Percentiles rank a stretch among this genome's conserved stretches.
Conservation (phyloP, 1,284 basidiomycete genomes). For the Ustilago curta region DNA sequence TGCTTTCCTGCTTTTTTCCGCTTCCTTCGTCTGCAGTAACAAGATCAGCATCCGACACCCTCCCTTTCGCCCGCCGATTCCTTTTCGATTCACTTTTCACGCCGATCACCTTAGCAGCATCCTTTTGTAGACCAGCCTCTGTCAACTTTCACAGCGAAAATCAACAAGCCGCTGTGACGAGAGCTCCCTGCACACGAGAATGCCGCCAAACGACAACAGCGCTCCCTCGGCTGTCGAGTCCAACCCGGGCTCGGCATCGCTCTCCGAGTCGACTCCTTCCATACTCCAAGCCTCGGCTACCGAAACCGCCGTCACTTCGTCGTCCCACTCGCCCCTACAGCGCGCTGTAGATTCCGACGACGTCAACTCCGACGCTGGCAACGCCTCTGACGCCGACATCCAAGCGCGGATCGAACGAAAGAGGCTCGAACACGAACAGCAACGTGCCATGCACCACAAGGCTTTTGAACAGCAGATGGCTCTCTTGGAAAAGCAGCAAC, state of each 20-base stretch:
- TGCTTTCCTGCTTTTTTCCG: background rate
- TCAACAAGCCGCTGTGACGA: background rate
- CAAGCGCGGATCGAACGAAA: slow-evolving; percentile 56
- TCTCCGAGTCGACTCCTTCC: slow-evolving; percentile 49
- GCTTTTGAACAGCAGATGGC: slow-evolving; percentile 60
- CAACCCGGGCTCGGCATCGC: slow-evolving; percentile 35
- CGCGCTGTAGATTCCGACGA: slow-evolving; percentile 20
- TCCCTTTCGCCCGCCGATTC: no score
- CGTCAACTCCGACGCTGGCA: slow-evolving; percentile 5
- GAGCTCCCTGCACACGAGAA: slow-evolving; percentile 1
- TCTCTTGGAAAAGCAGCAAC: slow-evolving; percentile 56
- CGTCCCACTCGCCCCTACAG: slow-evolving; percentile 24
- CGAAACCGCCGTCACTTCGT: slow-evolving; percentile 31
- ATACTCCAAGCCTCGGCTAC: slow-evolving; percentile 27
- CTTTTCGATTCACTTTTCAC: no score
- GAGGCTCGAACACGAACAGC: slow-evolving; percentile 57
- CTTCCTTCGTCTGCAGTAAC: background rate
- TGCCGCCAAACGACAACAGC: slow-evolving; percentile 25
- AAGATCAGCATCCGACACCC: background rate
- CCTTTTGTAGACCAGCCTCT: background rate
- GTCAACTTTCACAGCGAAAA: background rate
- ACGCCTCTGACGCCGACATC: slow-evolving; percentile 35
- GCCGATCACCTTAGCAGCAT: background rate
- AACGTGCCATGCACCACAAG: slow-evolving; percentile 57
- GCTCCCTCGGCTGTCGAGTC: slow-evolving; percentile 25